A percentile compares a stretch with the other conserved stretches of the same genome.
These are phyloP conservation scores for Termitomyces sp. DNA, from an alignment of 768 basidiomycete genomes.

Conservation along the genomic window DNA sequence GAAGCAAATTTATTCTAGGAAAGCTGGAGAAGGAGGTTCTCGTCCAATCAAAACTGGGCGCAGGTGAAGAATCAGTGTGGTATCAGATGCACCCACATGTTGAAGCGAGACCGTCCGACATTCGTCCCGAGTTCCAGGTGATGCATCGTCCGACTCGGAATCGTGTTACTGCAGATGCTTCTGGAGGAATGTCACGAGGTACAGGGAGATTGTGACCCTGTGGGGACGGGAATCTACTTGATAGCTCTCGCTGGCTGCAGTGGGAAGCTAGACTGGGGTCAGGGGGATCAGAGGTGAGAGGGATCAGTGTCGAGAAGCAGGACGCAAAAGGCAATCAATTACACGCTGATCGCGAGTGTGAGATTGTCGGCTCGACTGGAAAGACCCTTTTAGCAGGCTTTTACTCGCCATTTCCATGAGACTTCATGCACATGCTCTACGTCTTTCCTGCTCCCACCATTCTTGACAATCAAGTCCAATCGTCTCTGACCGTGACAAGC, in stretches of 20 bases:
- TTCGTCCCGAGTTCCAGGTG: neutral
- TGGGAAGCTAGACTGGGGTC: neutral
- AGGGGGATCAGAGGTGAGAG: slow-evolving; percentile 4
- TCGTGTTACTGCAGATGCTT: neutral
- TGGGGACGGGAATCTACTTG: neutral
- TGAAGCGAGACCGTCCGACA: neutral
- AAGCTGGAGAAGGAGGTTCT: neutral
- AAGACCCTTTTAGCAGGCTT: slow-evolving; percentile 2
- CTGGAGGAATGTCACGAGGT: neutral
- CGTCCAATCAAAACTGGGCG: neutral
- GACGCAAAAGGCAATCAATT: slow-evolving; percentile 11
- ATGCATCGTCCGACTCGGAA: neutral
- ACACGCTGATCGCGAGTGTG: slow-evolving; percentile 14
- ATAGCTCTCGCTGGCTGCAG: neutral
- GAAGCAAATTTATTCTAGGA: neutral
- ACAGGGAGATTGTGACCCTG: neutral
- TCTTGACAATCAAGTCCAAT: neutral
- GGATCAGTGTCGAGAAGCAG: neutral
- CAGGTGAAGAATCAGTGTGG: too few species aligned
- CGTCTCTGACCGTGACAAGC: neutral
- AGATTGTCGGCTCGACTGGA: slow-evolving; percentile 13
- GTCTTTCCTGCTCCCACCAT: slow-evolving; percentile 3
- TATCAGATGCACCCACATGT: too few species aligned
- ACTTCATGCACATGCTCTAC: slow-evolving; percentile 9
- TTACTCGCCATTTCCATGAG: slow-evolving; percentile 12